Percentiles rank a stretch among this genome's conserved stretches.
phyloP scores from a whole-genome alignment of 495 filamentous ascomycete species.

The Podospora tetraspora region DNA sequence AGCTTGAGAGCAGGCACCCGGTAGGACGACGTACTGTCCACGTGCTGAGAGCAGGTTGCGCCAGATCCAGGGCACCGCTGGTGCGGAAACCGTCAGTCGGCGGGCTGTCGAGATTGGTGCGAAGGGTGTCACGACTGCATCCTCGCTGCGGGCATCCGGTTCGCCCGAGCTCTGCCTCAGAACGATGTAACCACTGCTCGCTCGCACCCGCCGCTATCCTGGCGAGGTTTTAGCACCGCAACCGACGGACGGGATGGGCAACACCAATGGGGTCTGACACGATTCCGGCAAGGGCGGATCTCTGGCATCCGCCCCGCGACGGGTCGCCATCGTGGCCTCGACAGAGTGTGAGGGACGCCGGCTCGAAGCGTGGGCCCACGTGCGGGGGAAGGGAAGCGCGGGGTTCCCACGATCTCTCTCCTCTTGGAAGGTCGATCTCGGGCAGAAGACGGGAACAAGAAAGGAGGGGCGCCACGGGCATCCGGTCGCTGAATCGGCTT shows the following conservation, averaged over 20 bases:
- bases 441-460: conserved; percentile 4
- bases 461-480: neutral
- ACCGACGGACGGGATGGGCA: neutral
- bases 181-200: neutral
- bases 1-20: conserved; percentile 15
- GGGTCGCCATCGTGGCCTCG: neutral
- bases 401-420: neutral
- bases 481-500: neutral
- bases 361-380: neutral
- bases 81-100: neutral
- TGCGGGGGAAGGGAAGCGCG: neutral
- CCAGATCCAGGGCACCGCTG: conserved; percentile 15
- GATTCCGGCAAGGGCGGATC: neutral
- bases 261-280: neutral
- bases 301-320: neutral
- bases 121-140: neutral
- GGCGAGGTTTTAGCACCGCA: neutral
- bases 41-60: conserved; percentile 18
- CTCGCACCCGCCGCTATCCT: neutral
- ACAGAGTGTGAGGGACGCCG: neutral
- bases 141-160: conserved; percentile 3
- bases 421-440: neutral
- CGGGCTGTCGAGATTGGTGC: conserved; percentile 9
- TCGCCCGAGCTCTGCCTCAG: neutral
- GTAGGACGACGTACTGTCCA: conserved; percentile 22